Evolutionary conservation across 352 stramenopile genomes (phyloP).

Genomic region (Phytophthora capsici): DNA sequence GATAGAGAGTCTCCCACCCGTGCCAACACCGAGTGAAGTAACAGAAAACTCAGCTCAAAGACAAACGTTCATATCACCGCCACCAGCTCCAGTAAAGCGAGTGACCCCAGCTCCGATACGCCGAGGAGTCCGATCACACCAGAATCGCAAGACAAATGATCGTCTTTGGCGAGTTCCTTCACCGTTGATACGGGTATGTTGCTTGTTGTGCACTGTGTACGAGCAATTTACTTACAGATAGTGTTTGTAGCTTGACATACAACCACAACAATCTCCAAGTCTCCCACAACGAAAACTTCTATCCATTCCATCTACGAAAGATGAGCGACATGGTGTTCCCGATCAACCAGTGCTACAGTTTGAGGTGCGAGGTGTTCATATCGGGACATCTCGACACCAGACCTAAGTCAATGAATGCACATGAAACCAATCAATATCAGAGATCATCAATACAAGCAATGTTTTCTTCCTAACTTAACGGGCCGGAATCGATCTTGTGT

Average conservation of each 20-base stretch:
- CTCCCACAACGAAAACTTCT: conserved; percentile 6
- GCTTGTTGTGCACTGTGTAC: background rate
- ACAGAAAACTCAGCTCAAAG: background rate
- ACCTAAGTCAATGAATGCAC: too few relatives aligned
- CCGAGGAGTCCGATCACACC: background rate
- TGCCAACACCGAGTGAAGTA: background rate
- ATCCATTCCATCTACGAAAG: conserved; percentile 23
- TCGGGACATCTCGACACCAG: background rate
- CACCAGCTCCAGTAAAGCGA: background rate
- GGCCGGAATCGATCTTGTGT: background rate
- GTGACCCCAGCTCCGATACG: background rate
- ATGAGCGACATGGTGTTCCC: background rate
- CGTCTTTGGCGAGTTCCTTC: background rate
- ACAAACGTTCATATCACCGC: background rate
- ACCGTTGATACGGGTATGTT: conserved; percentile 16
- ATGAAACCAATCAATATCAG: too few relatives aligned
- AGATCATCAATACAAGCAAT: background rate
- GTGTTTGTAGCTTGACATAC: conserved; percentile 23
- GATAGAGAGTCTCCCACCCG: background rate
- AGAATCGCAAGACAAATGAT: background rate
- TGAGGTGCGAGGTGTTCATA: conserved; percentile 24
- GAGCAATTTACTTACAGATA: background rate
- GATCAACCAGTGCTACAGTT: conserved; percentile 4
- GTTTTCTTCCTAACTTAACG: background rate
- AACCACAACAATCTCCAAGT: conserved; percentile 5